Evolutionary conservation across 768 basidiomycete species (phyloP), one percentile per base, ranked within the genome.

Genomic region (Termitomyces sp.): DNA sequence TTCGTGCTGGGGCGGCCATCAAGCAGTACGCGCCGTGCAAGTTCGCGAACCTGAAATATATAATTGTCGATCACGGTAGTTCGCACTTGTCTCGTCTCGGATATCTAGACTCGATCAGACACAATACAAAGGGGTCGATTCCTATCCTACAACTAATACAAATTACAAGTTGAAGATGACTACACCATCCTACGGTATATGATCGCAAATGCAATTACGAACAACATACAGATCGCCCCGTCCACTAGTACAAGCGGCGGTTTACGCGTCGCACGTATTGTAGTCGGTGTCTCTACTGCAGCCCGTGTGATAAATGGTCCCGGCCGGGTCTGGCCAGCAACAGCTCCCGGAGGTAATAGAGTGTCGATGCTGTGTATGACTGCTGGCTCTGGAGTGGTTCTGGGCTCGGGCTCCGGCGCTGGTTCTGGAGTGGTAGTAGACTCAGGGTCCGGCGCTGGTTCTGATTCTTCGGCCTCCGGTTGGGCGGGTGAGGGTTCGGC

Each of bases 191-290:
- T 79, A 61, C 87, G 81, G 66, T 83, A 89, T 52, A 92, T 76
- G 45, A 93, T 79, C 38, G 84, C 86, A 67, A 88, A 82, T 52
- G 87, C 80, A 60, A 92, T 73, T 15, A 88, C 86, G 11, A 92
- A 75, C 22, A 91, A 76, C 52, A 92, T 78, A 70, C 88, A 87
- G 62, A 93, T 92, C 33, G 86, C 85, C 12, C 84, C 84, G 71
- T 92, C 91, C 36, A 93, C 76, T 24, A 91, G 72, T 28, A 63
- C 45, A 39, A 91, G 69, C 24, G 89, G 89, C 24, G 89, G 85
- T 60, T 75, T 78, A 42, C 44, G 61, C 48, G 53, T 52, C 39
- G 56, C 48, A 15, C 65, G 59, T 52, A 66, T 64, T 20, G 55
- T 45, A 24, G 20, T 40, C 28, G 66, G 64, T 7, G 61, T 55